Base-by-base conservation (phyloP, 495 filamentous ascomycete genomes). In the Xylaria venustula region DNA sequence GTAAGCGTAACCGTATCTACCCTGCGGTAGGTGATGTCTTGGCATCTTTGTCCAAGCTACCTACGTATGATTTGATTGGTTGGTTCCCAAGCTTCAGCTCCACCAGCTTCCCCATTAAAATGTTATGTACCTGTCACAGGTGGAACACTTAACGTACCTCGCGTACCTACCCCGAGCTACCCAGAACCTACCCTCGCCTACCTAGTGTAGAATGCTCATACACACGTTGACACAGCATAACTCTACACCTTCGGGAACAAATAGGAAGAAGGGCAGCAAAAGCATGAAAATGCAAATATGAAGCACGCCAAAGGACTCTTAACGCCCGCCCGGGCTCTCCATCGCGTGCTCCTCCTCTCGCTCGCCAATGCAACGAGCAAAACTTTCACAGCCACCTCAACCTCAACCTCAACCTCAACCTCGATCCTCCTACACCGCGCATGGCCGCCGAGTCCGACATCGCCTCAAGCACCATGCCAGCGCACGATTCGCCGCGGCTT, bases 291-390 rank as follows among this genome's bases (percentile, higher is more conserved):
- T 7, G 1, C 6, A 26, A 28, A 26, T 4, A 71, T 69, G 66
- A 62, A 57, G 15, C 64, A 63, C n/a, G 53, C 51, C 32, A 57
- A 46, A 25, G 61, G 64, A 55, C 60, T 67, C 53, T 36, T 64
- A n/a, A 65, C 68, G 0, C 66, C 66, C 7, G 66, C 66, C 20
- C 66, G 66, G 55, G 67, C 62, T 36, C 63, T 71, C 0, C 66
- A 67, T 34, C 50, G 67, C 44, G 64, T 64, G 14, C 48, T 71
- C 17, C 46, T 69, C 50, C 58, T 64, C 7, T 59, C 59, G 46
- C 64, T 67, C 20, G 40, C 58, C 32, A 62, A 48, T 42, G 56
- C 53, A 8, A 46, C 32, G 22, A 26, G 15, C 40, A 48, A 9
- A 0, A 50, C 58, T 8, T 67, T 68, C 54, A 59, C 58, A 28